Evolutionary conservation across 177 flowering plant genomes (phyloP).

Genomic region (Vitis hybrid): DNA sequence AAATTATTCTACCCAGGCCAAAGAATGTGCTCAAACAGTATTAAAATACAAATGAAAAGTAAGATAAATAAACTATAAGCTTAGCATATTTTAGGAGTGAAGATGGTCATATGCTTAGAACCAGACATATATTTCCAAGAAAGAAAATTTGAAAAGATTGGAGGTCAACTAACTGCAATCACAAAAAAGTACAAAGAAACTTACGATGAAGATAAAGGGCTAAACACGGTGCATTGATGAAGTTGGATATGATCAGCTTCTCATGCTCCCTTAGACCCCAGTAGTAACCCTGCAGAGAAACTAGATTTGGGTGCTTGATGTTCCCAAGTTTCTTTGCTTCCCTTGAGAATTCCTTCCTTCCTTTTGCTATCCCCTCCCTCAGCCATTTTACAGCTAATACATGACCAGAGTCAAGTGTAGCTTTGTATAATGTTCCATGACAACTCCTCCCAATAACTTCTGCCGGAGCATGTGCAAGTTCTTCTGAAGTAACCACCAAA

Average conservation of each 20-base stretch:
- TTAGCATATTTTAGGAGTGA: no score
- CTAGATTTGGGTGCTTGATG: conserved; percentile 73
- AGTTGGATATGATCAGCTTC: conserved; percentile 64
- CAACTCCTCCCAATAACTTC: conserved; percentile 75
- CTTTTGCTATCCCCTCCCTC: conserved; percentile 67
- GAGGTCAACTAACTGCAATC: neutral
- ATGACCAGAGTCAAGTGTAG: conserved; percentile 51
- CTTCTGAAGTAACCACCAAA: conserved; percentile 52
- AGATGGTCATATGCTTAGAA: no score
- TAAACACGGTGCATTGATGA: conserved; percentile 47
- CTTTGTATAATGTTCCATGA: conserved; percentile 72
- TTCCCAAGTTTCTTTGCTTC: conserved; percentile 74
- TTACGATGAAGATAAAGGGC: conserved; percentile 64
- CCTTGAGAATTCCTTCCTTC: conserved; percentile 67
- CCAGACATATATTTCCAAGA: neutral
- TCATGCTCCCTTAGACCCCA: conserved; percentile 78
- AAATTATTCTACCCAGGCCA: no score
- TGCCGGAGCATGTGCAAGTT: conserved; percentile 75
- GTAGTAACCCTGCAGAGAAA: conserved; percentile 67
- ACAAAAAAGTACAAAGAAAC: conserved; percentile 2
- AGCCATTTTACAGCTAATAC: conserved; percentile 70
- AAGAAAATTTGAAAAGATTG: neutral
- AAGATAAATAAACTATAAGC: no score
- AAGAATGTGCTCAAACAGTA: no score
- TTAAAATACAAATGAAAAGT: no score